Evolutionary conservation across 2,329 filamentous ascomycete genomes (phyloP), one percentile per base, ranked within the genome.

Genomic region (Phaeoacremonium minimum): DNA sequence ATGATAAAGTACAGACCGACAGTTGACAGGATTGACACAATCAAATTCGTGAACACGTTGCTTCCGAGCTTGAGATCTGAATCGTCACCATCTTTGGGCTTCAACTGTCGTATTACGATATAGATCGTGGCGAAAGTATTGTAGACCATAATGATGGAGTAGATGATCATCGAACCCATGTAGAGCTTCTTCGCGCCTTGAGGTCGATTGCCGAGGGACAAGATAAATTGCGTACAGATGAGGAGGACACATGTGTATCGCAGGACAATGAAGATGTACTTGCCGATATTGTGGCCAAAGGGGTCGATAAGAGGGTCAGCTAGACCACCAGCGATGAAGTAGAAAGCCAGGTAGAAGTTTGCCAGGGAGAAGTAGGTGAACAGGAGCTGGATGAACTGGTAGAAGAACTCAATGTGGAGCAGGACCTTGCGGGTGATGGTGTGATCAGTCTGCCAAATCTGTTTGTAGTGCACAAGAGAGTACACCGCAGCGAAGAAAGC

Each of bases 261-360:
- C 28, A 98, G 68, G 41, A 96, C 73, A 43, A 81, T 77, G 63
- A 97, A 98, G 57, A 98, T 86, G 64, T 85, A 80, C 46, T 79
- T 78, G 33, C 87, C 91, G 45, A 95, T 83, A 44, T 81, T 75
- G 62, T 95, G 86, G 13, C 90, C 90, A 49, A 98, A 98, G 0
- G 94, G 94, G 59, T 98, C 93, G 46, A 94, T 71, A 17, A 69
- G 68, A 0, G 77, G 67, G 52, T 97, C 88, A 1, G 85, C 77
- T 13, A 98, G 74, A 28, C 90, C 94, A 30, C 93, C 93, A 15
- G 89, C 89, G 47, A 98, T 84, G 68, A 98, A 98, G 75, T 90
- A 98, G 67, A 98, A 98, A 40, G 90, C 95, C 35, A 98, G 81
- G 61, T 97, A 98, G 72, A 97, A 98, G 70, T 98, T 98, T 61